Percentiles rank a stretch among this genome's conserved stretches.
phyloP scores from a whole-genome alignment of 169 alveolate species.

The Condylostoma magnum region DNA sequence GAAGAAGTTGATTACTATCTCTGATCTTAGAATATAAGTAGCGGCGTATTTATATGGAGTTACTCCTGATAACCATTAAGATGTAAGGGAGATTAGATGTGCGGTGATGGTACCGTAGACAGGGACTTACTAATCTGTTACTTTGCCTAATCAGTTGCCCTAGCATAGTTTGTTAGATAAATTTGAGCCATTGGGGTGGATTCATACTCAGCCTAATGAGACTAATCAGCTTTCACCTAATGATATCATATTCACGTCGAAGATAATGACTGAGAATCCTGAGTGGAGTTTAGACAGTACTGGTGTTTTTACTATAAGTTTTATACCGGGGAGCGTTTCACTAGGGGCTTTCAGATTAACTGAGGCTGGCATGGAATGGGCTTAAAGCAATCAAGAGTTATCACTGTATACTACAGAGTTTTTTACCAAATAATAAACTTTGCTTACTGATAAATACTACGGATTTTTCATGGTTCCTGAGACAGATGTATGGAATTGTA shows the following conservation, averaged over 20 bases:
- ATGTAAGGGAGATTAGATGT: slow-evolving; percentile 66
- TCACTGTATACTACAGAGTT: slow-evolving; percentile 37
- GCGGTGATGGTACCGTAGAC: slow-evolving; percentile 88
- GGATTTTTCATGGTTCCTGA: slow-evolving; percentile 99
- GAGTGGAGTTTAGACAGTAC: slow-evolving; percentile 69
- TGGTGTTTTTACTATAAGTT: slow-evolving; percentile 80
- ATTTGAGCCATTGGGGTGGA: slow-evolving; percentile 97
- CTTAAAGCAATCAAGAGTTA: slow-evolving; percentile 63
- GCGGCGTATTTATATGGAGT: slow-evolving; percentile 97
- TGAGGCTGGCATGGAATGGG: slow-evolving; percentile 93
- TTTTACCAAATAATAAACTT: slow-evolving; percentile 91
- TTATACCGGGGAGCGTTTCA: slow-evolving; percentile 98
- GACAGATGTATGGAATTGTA: slow-evolving; percentile 98
- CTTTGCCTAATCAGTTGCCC: slow-evolving; percentile 92
- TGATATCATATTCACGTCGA: slow-evolving; percentile 76
- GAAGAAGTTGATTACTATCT: slow-evolving; percentile 94
- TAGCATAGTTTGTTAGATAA: slow-evolving; percentile 89
- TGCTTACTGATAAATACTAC: slow-evolving; percentile 95
- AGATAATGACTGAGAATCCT: slow-evolving; percentile 54
- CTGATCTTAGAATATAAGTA: slow-evolving; percentile 98
- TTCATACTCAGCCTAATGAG: slow-evolving; percentile 96
- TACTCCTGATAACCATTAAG: slow-evolving; percentile 85
- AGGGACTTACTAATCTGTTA: slow-evolving; percentile 93
- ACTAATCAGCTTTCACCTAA: slow-evolving; percentile 73
- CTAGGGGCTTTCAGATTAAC: slow-evolving; percentile 93